Evolutionary conservation across 164 flowering plant species (phyloP), one percentile per base, ranked within the genome.

Genomic region (Annona squamosa): DNA sequence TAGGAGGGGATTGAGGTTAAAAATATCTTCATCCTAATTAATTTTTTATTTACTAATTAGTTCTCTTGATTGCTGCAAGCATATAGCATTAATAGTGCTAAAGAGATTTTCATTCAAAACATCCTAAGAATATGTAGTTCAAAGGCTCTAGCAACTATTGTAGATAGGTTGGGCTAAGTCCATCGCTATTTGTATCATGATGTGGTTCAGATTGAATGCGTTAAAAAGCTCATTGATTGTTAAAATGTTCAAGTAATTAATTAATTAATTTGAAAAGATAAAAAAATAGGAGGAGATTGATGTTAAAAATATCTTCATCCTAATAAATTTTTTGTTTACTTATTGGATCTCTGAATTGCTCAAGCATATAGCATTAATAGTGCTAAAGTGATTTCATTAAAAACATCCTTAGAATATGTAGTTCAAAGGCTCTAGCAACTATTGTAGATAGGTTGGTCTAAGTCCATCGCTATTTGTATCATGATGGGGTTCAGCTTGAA

Each of bases 71-170:
- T n/a, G n/a, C n/a, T n/a, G n/a, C 75, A 92, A 98, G 84, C 94
- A 0, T 92, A 95, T 71, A 95, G 94, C 2, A 95, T 92, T 52
- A 95, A 95, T 71, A 85, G 93, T 79, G 86, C 94, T 3, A 95
- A 95, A 74, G 99, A 92, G 78, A 89, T 95, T 79, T 95, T 95
- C 78, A 90, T 95, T 77, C 91, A 91, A n/a, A n/a, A n/a, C n/a
- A n/a, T n/a, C n/a, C n/a, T n/a, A n/a, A n/a, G n/a, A n/a, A n/a
- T n/a, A n/a, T n/a, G n/a, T n/a, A n/a, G n/a, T n/a, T n/a, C n/a
- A n/a, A n/a, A n/a, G n/a, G n/a, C n/a, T n/a, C n/a, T n/a, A n/a
- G n/a, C n/a, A n/a, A n/a, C n/a, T n/a, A n/a, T n/a, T n/a, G n/a
- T n/a, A n/a, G 97, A 94, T 62, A 63, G 94, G 19, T 90, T 92